A percentile compares a stretch with the other conserved stretches of the same genome.
These are phyloP conservation scores for Amanita polypyramis DNA, from an alignment of 768 basidiomycete species.

Conservation along the genomic window DNA sequence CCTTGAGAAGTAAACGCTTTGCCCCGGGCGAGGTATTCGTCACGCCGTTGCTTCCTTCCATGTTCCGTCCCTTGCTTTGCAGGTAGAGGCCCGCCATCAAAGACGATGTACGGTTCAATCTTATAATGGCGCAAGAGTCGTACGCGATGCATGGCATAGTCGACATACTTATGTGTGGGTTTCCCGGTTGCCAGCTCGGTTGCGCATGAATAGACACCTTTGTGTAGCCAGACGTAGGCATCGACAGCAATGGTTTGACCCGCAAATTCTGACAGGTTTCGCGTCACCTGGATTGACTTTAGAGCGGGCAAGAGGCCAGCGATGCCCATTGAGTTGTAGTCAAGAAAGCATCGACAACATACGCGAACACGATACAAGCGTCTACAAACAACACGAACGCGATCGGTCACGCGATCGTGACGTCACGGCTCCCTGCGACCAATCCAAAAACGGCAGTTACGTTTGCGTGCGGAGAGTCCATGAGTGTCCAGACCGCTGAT, in stretches of 20 bases:
- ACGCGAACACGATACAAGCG: background rate
- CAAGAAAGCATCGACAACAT: background rate
- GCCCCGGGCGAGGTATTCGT: conserved; percentile 68
- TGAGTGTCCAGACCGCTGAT: conserved; percentile 37
- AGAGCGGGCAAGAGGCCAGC: conserved; percentile 82
- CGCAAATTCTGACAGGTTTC: conserved; percentile 69
- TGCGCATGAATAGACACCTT: conserved; percentile 84
- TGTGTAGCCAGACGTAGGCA: conserved; percentile 91
- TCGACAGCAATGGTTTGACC: conserved; percentile 88
- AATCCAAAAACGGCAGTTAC: conserved; percentile 55
- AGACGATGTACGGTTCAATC: conserved; percentile 86
- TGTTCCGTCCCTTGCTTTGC: conserved; percentile 89
- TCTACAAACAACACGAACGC: conserved; percentile 10
- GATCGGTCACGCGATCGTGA: conserved; percentile 6
- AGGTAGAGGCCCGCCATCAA: conserved; percentile 92
- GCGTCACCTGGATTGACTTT: conserved; percentile 77
- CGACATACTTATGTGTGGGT: conserved; percentile 85
- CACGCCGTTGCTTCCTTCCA: conserved; percentile 65
- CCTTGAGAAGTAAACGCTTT: conserved; percentile 70
- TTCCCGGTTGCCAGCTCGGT: conserved; percentile 83
- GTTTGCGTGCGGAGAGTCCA: conserved; percentile 41
- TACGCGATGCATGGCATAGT: conserved; percentile 91
- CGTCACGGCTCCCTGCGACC: conserved; percentile 32
- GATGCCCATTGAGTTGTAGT: conserved; percentile 63
- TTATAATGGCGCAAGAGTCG: conserved; percentile 76